Evolutionary conservation across 2,329 filamentous ascomycete genomes (phyloP).

Genomic region (Emergomyces pasteurianus): DNA sequence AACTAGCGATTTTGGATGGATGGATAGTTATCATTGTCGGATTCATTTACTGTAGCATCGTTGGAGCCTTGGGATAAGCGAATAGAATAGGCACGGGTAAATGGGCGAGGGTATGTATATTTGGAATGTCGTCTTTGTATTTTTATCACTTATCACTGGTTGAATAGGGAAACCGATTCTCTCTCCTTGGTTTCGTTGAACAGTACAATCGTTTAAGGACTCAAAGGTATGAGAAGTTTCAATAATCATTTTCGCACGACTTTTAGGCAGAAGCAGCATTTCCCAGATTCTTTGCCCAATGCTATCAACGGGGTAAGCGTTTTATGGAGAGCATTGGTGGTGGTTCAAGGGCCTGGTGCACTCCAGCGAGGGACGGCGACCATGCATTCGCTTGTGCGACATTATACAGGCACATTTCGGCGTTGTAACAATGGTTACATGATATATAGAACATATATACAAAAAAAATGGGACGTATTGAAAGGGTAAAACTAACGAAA

Average conservation of each 20-base stretch:
- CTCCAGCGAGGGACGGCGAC: not conserved
- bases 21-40: not conserved
- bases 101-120: not conserved
- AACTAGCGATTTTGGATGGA: too few species aligned
- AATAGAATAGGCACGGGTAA: not conserved
- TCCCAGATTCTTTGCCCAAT: not conserved
- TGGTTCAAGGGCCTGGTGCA: not conserved
- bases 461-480: constrained; percentile 7
- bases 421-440: not conserved
- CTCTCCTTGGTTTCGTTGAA: not conserved
- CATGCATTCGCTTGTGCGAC: too few species aligned
- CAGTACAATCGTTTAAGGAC: not conserved
- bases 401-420: not conserved
- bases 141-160: not conserved
- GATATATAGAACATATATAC: constrained; percentile 1
- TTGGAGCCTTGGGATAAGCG: not conserved
- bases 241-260: not conserved
- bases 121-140: not conserved
- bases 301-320: not conserved
- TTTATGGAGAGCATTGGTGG: not conserved
- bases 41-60: not conserved
- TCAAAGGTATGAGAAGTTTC: not conserved
- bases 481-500: not conserved
- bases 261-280: not conserved
- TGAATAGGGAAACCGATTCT: not conserved